Percentiles rank a stretch among this genome's conserved stretches.
These are phyloP conservation scores for Gardenia jasminoides DNA, from an alignment of 257 asterid genomes.

Conservation along the genomic window DNA sequence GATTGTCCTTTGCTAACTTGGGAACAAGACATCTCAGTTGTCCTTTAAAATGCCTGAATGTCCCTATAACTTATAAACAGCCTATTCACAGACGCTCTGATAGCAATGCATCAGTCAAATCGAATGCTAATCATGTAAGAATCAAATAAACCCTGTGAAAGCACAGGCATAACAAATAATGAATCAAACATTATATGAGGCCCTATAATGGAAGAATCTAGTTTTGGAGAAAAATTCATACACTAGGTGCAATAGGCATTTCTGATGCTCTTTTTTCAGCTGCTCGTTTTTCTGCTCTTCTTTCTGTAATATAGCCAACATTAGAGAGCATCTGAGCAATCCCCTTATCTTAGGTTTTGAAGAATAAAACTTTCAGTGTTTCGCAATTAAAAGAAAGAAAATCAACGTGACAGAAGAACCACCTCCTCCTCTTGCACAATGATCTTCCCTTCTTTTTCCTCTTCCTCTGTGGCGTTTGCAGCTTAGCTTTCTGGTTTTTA, in stretches of 20 bases:
- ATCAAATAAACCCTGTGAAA: background rate
- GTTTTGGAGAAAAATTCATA: slow-evolving; percentile 29
- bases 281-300: slow-evolving; percentile 24
- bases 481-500: slow-evolving; percentile 31
- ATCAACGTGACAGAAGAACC: background rate
- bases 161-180: too few relatives aligned
- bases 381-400: background rate
- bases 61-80: background rate
- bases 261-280: slow-evolving; percentile 24
- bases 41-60: background rate
- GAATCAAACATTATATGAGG: background rate
- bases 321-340: background rate
- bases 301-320: slow-evolving; percentile 39
- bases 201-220: background rate
- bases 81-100: background rate
- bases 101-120: background rate
- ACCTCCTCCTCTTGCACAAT: slow-evolving; percentile 35
- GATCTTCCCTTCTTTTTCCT: slow-evolving; percentile 34
- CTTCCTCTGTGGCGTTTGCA: slow-evolving; percentile 32
- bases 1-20: background rate
- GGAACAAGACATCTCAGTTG: background rate
- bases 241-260: slow-evolving; percentile 34
- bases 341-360: background rate
- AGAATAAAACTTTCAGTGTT: background rate
- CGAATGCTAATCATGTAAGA: background rate